These are phyloP conservation scores for Myriangium duriaei DNA, from an alignment of 2,329 filamentous ascomycete genomes.

Conservation along the genomic window DNA sequence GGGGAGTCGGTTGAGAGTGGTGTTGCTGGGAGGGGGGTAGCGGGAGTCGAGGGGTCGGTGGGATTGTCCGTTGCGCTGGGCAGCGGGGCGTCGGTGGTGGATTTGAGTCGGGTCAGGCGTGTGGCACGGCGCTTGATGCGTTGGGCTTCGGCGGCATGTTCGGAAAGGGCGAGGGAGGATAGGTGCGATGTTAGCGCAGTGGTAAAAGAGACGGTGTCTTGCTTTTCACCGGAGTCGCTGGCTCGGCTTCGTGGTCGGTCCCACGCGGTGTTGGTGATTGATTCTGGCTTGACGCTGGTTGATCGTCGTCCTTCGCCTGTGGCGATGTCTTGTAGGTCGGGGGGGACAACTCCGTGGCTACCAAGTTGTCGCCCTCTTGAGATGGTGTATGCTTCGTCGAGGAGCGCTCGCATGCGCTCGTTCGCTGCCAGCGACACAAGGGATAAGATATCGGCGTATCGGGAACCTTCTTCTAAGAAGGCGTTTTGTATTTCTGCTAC, in stretches of 20 bases:
- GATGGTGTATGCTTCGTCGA: conserved; percentile 65
- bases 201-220: conserved; percentile 34
- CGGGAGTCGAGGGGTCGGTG: conserved; percentile 19
- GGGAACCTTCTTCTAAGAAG: conserved; percentile 57
- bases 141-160: conserved; percentile 61
- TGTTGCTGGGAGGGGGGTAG: conserved; percentile 21
- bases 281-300: conserved; percentile 26
- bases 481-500: conserved; percentile 31
- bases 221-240: conserved; percentile 15
- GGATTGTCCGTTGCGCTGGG: conserved; percentile 17
- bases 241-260: conserved; percentile 28
- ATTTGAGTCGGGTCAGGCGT: conserved; percentile 21
- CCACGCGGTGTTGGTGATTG: conserved; percentile 27
- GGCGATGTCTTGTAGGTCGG: conserved; percentile 64
- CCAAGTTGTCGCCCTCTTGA: conserved; percentile 61
- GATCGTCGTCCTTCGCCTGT: conserved; percentile 32
- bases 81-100: conserved; percentile 15
- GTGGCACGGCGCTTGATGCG: conserved; percentile 35
- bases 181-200: conserved; percentile 39
- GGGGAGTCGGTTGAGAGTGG: conserved; percentile 12
- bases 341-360: conserved; percentile 58
- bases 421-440: conserved; percentile 73
- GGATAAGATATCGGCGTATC: conserved; percentile 69
- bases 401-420: conserved; percentile 59
- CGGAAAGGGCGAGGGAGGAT: conserved; percentile 50